Conservation (phyloP, 208 protist species). For the Porcisia hertigi region DNA sequence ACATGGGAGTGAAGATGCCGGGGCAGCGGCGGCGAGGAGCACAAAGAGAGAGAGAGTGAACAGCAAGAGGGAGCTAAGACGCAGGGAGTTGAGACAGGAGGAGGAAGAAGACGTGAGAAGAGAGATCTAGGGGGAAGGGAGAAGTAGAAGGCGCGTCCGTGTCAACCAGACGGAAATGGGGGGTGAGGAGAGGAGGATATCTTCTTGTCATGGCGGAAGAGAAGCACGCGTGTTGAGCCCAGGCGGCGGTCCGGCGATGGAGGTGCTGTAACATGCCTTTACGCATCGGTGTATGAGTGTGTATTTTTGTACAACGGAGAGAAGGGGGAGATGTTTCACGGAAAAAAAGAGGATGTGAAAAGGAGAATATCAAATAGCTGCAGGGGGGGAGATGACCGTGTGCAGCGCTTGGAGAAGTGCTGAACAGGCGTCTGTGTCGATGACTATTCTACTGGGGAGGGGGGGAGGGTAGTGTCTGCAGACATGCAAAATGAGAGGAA, state of each 20-base stretch:
- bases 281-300: not conserved
- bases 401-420: not conserved
- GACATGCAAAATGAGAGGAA: not conserved
- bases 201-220: not conserved
- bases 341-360: conserved; percentile 2
- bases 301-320: not conserved
- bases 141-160: not conserved
- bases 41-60: not conserved
- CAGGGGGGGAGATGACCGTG: not conserved
- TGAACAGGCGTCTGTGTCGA: not conserved
- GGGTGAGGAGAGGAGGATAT: not conserved
- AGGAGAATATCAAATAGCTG: not conserved
- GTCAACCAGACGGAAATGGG: not conserved
- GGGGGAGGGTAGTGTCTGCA: not conserved
- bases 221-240: not conserved
- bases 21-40: not conserved
- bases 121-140: not conserved
- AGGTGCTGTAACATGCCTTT: not conserved
- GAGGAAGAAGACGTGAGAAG: not conserved
- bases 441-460: not conserved
- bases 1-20: conserved; percentile 38
- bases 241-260: not conserved
- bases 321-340: not conserved
- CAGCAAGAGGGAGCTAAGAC: not conserved
- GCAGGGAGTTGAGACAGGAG: not conserved